Base-by-base conservation (phyloP, 257 asterid species). In the Misopates orontium region DNA sequence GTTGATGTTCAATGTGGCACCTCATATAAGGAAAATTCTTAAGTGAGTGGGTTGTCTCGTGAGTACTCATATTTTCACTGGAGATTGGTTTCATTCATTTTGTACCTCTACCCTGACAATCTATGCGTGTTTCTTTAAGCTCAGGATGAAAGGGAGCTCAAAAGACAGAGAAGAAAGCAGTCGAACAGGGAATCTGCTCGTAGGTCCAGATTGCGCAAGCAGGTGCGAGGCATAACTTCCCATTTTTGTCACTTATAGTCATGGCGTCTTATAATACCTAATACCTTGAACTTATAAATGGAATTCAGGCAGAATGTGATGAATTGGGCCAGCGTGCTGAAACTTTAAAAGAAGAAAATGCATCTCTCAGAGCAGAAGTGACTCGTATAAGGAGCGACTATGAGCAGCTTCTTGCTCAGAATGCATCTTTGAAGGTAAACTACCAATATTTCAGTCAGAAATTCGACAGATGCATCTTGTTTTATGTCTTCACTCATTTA, bases 281-380 rank as follows among this genome's bases (percentile, higher is more conserved):
- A 69, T 32, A 44, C 64, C 51, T 16, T 66, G 31, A 60, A 63
- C 72, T 25, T 24, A 22, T 61, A 41, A 56, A 55, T 62, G 45
- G 62, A 63, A 63, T 68, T 71, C 82, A 94, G 99, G 96, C 91
- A 49, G 99, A 94, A 83, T 94, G 96, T 20, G 98, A 91, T 77
- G 98, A 94, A 73, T 77, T 94, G 71, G 96, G 91, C 56, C 92
- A 83, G 72, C 93, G 88, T 62, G 89, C 99, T 71, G 97, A 87
- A 31, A 62, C 65, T 62, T 78, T 94, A 70, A 82, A 82, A 55
- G 96, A 85, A 74, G 97, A 94, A 76, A 94, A 94, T 77, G 73
- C 87, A 16, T 76, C 93, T 49, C 96, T 94, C 69, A 82, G 86
- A 79, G 89, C 93, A 55, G 96, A 94, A 76, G 56, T 90, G 74